Base-by-base conservation (phyloP, 495 filamentous ascomycete species). In the Ramalina peruviana region DNA sequence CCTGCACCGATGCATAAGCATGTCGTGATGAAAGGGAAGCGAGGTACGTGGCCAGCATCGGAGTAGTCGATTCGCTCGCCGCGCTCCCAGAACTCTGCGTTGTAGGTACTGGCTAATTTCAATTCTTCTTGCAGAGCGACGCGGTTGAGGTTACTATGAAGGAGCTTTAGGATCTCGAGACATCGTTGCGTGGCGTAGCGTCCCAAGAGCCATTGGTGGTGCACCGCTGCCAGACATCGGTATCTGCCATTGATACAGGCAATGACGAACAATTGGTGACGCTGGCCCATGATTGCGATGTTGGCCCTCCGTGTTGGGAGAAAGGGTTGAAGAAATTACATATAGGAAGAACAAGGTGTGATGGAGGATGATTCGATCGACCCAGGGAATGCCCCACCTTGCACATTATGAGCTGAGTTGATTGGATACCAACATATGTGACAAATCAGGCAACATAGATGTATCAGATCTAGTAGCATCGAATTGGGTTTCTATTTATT, bases 221-320 rank as follows among this genome's bases (percentile, higher is more conserved):
- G 53, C n/a, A 52, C 30, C 4, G 39, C 41, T 26, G 54, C 55
- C n/a, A 55, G 50, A 38, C 43, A 53, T 5, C 56, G 52, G 27
- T 53, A 55, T 7, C 30, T 21, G 26, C 16, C 36, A 10, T 48
- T 41, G 15, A 53, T 26, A 6, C 36, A 37, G 3, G 53, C 53
- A 30, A 58, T 53, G 16, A 58, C 48, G 16, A 55, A 55, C 15
- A 58, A 25, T 16, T 58, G 49, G n/a, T 53, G 56, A 16, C 49
- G 55, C 45, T 40, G 48, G 40, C 48, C 55, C 48, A 54, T 54
- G 39, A 16, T 39, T n/a, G 12, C 12, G 25, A 20, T 4, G 7
- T 1, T 11, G 30, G 30, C 4, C 30, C 30, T 33, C 30, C 1
- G 3, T 25, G 23, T 25, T 3, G 4, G 4, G 23, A 25, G 4